phyloP scores from a whole-genome alignment of 305 asterid species.

The Fraxinus floribunda region DNA sequence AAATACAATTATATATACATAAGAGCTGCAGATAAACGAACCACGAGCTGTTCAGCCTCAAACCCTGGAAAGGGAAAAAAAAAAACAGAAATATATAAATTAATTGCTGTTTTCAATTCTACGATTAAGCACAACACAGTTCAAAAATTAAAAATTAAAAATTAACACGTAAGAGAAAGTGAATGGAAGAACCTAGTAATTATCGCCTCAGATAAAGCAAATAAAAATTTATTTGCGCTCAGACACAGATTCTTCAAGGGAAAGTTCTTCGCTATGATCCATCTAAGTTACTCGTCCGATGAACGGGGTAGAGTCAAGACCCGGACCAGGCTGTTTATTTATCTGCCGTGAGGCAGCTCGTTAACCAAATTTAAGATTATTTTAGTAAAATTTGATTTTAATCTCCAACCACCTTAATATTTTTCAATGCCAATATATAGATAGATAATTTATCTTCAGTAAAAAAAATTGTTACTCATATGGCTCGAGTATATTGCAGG shows the following conservation, averaged over 20 bases:
- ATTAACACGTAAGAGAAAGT: not conserved
- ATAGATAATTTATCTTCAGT: not conserved
- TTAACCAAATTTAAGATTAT: not conserved
- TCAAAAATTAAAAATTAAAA: not conserved
- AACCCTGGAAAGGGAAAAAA: conserved; percentile 39
- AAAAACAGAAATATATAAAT: not conserved
- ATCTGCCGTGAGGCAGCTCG: not conserved
- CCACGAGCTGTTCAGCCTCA: conserved; percentile 57
- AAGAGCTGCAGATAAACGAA: conserved; percentile 60
- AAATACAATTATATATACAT: conserved; percentile 41
- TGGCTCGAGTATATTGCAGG: not conserved
- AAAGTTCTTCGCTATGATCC: not conserved
- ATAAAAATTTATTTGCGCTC: not conserved
- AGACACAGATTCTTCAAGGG: not conserved
- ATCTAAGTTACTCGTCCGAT: not conserved
- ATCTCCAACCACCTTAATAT: not conserved
- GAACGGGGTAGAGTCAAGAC: not conserved
- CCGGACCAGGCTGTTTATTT: not conserved
- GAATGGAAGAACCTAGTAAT: not conserved
- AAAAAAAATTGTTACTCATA: too few species aligned
- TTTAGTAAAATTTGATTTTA: not conserved
- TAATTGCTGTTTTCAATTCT: not conserved
- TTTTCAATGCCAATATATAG: not conserved
- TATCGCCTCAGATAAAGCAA: not conserved
- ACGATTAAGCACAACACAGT: not conserved